Evolutionary conservation across 805 yeast species (phyloP).

Genomic region (Hermanozyma aechmeae): DNA sequence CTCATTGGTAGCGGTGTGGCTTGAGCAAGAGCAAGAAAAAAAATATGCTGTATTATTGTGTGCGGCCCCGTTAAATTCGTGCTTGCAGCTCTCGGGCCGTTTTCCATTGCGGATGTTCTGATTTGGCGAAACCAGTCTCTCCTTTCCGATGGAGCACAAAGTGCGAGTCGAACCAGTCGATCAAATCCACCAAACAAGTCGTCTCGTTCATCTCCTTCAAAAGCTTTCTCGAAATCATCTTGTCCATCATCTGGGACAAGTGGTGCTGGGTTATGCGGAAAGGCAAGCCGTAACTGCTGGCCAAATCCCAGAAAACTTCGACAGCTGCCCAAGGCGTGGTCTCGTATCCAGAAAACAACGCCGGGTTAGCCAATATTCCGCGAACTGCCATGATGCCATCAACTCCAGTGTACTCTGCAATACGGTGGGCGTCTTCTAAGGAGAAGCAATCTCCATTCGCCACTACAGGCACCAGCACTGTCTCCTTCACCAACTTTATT

Average conservation of each 20-base stretch:
- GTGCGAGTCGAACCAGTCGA: slow-evolving; percentile 74
- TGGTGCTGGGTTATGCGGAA: slow-evolving; percentile 83
- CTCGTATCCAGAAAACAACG: slow-evolving; percentile 65
- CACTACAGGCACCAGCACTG: slow-evolving; percentile 68
- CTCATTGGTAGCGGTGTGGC: too few relatives aligned
- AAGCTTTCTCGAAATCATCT: slow-evolving; percentile 22
- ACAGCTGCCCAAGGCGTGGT: slow-evolving; percentile 87
- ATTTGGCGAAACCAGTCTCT: slow-evolving; percentile 67
- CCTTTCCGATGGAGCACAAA: slow-evolving; percentile 60
- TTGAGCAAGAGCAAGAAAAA: too few relatives aligned
- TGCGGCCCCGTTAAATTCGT: too few relatives aligned
- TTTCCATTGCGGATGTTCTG: too few relatives aligned
- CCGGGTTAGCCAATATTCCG: slow-evolving; percentile 82
- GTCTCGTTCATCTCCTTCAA: slow-evolving; percentile 54
- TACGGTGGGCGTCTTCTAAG: slow-evolving; percentile 52
- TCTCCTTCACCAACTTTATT: slow-evolving; percentile 52
- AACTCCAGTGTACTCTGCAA: slow-evolving; percentile 59
- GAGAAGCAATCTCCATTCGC: slow-evolving; percentile 95
- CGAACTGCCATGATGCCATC: slow-evolving; percentile 96
- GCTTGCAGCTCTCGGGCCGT: too few relatives aligned
- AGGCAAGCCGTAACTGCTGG: slow-evolving; percentile 76
- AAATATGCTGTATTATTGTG: too few relatives aligned
- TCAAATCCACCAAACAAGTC: slow-evolving; percentile 47
- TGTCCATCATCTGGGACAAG: slow-evolving; percentile 75
- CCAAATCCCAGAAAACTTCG: slow-evolving; percentile 73